Evolutionary conservation across 768 basidiomycete genomes (phyloP), one percentile per base, ranked within the genome.

Genomic region (Candolleomyces efflorescens): DNA sequence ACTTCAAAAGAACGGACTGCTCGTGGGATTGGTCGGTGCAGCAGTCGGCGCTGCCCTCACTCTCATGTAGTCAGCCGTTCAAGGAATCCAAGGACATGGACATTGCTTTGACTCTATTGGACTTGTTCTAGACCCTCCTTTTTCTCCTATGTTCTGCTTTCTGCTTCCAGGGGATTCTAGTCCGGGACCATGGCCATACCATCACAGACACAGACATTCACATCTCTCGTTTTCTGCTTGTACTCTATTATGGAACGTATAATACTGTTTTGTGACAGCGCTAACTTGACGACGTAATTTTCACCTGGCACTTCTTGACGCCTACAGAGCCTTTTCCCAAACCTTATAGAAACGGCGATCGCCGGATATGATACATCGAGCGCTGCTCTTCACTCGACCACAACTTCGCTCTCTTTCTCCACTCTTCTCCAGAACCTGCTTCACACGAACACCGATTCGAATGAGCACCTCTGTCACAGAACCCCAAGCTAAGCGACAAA

Each of bases 11-110:
- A 82, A 80, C 59, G 71, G 77, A 5, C 59, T 80, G 13, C 56
- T 81, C 43, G 73, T 82, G 15, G 71, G 75, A 6, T 45, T 79
- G 5, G 72, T 73, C n/a, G 81, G 75, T 4, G 66, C 79, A n/a
- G 68, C 75, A 11, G 68, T 84, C 20, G 83, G 81, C 27, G 83
- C 79, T 3, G 76, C 24, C 49, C 24, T 51, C 13, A 36, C 49
- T n/a, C 27, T 51, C 26, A 36, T 36, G 36, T 51, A 51, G 27
- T 23, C 13, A 27, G 13, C 18, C 11, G 46, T n/a, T 20, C 46
- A n/a, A 9, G n/a, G n/a, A n/a, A n/a, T n/a, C n/a, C 46, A 6
- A 3, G 18, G 23, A 48, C 46, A 13, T 13, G 17, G 49, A 59
- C 62, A 61, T 64, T 55, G 39, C 51, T 32, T 39, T 52, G 17